Evolutionary conservation across 2,329 filamentous ascomycete species (phyloP).

Genomic region (Aspergillus sp.): DNA sequence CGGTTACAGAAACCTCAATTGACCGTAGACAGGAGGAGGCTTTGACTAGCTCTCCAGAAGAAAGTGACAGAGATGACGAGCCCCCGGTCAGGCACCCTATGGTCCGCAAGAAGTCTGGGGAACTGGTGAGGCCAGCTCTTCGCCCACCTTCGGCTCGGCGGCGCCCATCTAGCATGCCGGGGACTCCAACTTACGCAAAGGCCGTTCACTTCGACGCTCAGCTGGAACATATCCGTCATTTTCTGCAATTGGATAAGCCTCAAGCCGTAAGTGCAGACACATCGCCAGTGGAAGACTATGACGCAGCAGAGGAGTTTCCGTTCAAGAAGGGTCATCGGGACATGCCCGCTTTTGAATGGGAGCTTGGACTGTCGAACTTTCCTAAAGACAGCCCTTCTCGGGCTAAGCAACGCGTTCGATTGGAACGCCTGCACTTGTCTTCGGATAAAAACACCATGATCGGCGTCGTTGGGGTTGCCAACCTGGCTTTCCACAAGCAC

Average conservation of each 20-base stretch:
- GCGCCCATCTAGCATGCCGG: conserved; percentile 93
- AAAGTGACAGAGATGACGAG: conserved; percentile 61
- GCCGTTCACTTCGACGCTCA: conserved; percentile 98
- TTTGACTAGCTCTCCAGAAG: conserved; percentile 46
- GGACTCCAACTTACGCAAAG: conserved; percentile 92
- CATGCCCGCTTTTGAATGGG: conserved; percentile 72
- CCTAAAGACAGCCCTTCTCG: conserved; percentile 67
- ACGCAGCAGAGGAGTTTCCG: conserved; percentile 86
- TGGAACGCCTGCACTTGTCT: conserved; percentile 86
- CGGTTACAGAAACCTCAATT: conserved; percentile 59
- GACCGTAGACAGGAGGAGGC: conserved; percentile 45
- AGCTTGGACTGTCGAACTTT: conserved; percentile 82
- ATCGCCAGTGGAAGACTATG: conserved; percentile 84
- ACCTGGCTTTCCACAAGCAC: conserved; percentile 83
- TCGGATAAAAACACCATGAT: conserved; percentile 82
- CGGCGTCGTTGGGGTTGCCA: conserved; percentile 80
- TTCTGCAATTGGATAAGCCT: conserved; percentile 88
- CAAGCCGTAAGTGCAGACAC: conserved; percentile 95
- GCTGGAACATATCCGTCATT: conserved; percentile 93
- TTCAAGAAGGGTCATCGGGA: conserved; percentile 62
- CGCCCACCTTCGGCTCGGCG: conserved; percentile 71
- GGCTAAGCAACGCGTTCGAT: conserved; percentile 64
- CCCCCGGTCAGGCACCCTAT: conserved; percentile 77
- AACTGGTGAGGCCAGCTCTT: conserved; percentile 89
- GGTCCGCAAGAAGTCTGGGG: conserved; percentile 97